These are phyloP conservation scores for Hericium coralloides DNA, from an alignment of 768 basidiomycete species.

Conservation along the genomic window DNA sequence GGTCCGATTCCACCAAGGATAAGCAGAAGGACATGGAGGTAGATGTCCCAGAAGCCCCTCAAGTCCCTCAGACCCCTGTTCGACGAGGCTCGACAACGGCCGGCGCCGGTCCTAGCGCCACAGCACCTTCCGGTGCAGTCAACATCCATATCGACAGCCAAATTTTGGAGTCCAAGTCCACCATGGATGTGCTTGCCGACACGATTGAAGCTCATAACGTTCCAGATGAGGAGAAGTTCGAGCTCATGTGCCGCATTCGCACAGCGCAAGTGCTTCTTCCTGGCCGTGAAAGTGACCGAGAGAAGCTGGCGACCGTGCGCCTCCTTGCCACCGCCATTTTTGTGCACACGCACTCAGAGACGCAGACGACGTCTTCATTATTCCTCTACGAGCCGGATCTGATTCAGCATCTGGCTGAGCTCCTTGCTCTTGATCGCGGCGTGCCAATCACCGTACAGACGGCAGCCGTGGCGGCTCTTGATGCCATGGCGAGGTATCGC, in stretches of 20 bases:
- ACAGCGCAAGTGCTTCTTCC: constrained; percentile 60
- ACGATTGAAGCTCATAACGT: constrained; percentile 56
- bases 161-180: constrained; percentile 47
- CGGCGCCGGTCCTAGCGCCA: constrained; percentile 23
- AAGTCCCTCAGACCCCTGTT: constrained; percentile 27
- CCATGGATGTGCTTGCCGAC: constrained; percentile 75
- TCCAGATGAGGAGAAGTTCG: constrained; percentile 79
- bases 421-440: constrained; percentile 72
- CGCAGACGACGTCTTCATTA: constrained; percentile 66
- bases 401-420: constrained; percentile 78
- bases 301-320: constrained; percentile 73
- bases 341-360: constrained; percentile 78
- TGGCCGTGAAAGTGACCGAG: constrained; percentile 52
- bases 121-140: constrained; percentile 36
- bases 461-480: constrained; percentile 81
- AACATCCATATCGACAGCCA: constrained; percentile 55
- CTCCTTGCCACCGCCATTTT: constrained; percentile 87
- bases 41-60: constrained; percentile 34
- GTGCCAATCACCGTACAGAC: constrained; percentile 70
- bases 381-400: constrained; percentile 96
- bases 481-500: constrained; percentile 82
- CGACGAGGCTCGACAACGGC: constrained; percentile 27
- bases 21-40: constrained; percentile 34
- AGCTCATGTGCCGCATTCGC: constrained; percentile 80
- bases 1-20: constrained; percentile 17